Conservation (phyloP, 208 protist genomes). For the Wallacemonas sp. region DNA sequence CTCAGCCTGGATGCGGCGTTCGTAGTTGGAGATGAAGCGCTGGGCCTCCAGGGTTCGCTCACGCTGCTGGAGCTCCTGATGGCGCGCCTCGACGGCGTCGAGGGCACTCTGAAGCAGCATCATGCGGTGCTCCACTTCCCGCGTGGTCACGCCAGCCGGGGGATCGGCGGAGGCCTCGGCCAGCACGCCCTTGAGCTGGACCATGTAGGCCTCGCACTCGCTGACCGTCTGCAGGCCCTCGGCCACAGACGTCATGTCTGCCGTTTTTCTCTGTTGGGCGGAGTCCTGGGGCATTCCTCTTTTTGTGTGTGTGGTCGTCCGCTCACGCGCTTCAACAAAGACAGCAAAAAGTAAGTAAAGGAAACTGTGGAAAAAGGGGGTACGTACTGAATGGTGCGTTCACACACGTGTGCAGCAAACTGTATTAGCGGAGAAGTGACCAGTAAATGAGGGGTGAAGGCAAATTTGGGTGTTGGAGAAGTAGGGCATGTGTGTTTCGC, state of each 20-base stretch:
- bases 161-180: conserved; percentile 57
- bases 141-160: conserved; percentile 43
- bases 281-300: background rate
- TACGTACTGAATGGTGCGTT: too few relatives aligned
- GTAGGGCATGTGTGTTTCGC: too few relatives aligned
- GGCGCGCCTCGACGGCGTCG: conserved; percentile 48
- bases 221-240: background rate
- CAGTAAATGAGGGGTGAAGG: too few relatives aligned
- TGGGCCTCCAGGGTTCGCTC: conserved; percentile 37
- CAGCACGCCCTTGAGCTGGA: conserved; percentile 65
- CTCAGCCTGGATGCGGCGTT: conserved; percentile 42
- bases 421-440: too few relatives aligned
- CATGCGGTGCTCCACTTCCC: conserved; percentile 64
- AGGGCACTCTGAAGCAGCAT: conserved; percentile 56
- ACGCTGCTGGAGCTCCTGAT: conserved; percentile 33
- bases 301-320: too few relatives aligned
- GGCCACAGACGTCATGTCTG: conserved; percentile 1
- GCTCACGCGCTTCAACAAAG: too few relatives aligned
- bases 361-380: too few relatives aligned
- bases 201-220: conserved; percentile 50
- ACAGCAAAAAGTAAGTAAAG: too few relatives aligned
- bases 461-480: too few relatives aligned
- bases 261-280: background rate
- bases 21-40: conserved; percentile 35
- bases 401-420: too few relatives aligned